Conservation (phyloP, 495 filamentous ascomycete species). For the Lepraria neglecta region DNA sequence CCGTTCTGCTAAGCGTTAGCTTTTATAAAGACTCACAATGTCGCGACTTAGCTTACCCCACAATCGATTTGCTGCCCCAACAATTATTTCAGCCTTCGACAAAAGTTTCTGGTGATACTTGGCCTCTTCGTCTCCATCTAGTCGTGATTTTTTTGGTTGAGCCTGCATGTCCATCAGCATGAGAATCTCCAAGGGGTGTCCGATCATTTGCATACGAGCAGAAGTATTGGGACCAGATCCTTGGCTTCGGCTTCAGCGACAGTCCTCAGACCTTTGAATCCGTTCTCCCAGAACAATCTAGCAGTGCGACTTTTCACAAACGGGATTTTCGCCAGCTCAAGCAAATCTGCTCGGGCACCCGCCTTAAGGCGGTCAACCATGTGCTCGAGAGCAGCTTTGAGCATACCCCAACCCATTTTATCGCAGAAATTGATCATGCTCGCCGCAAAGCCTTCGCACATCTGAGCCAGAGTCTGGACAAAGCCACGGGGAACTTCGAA, state of each 20-base stretch:
- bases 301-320: slow-evolving; percentile 76
- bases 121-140: slow-evolving; percentile 54
- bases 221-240: slow-evolving; percentile 62
- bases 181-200: no score
- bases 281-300: slow-evolving; percentile 70
- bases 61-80: slow-evolving; percentile 61
- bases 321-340: slow-evolving; percentile 67
- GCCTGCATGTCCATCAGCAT: slow-evolving; percentile 28
- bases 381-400: slow-evolving; percentile 70
- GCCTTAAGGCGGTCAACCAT: slow-evolving; percentile 70
- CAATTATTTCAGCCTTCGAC: slow-evolving; percentile 62
- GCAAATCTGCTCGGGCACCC: slow-evolving; percentile 65
- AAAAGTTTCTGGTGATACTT: slow-evolving; percentile 58
- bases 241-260: slow-evolving; percentile 62
- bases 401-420: slow-evolving; percentile 65
- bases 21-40: not conserved
- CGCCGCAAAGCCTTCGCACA: slow-evolving; percentile 72
- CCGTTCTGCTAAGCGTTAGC: slow-evolving; percentile 29
- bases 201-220: slow-evolving; percentile 38
- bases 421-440: slow-evolving; percentile 73
- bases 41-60: slow-evolving; percentile 37
- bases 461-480: slow-evolving; percentile 67
- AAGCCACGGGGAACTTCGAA: slow-evolving; percentile 63
- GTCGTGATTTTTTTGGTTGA: slow-evolving; percentile 56
- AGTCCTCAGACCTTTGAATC: slow-evolving; percentile 58